These are phyloP conservation scores for Wickerhamiella occidentalis DNA, from an alignment of 805 yeast genomes.

Conservation along the genomic window DNA sequence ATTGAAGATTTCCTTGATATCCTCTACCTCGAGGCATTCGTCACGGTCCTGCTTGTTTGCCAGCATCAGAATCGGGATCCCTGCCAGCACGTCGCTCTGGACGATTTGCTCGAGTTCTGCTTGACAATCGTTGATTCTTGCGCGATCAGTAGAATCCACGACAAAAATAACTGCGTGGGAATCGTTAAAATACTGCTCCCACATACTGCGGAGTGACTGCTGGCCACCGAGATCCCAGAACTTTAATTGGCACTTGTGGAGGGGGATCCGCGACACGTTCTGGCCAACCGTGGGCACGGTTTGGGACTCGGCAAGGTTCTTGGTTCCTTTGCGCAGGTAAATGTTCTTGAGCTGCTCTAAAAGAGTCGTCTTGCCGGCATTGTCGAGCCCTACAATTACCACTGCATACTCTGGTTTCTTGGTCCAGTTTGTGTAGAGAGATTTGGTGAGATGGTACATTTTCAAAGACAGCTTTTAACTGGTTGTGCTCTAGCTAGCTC, in stretches of 20 bases:
- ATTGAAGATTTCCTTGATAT: slow-evolving; percentile 73
- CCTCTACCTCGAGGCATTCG: slow-evolving; percentile 58
- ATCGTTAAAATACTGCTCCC: slow-evolving; percentile 75
- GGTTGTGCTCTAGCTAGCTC: too few relatives aligned
- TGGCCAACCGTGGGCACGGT: slow-evolving; percentile 94
- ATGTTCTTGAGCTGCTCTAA: slow-evolving; percentile 51
- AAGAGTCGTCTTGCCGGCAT: slow-evolving; percentile 89
- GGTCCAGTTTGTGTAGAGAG: slow-evolving; percentile 47
- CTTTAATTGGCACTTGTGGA: slow-evolving; percentile 40
- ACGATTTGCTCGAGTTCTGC: slow-evolving; percentile 45
- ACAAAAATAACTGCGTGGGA: slow-evolving; percentile 89
- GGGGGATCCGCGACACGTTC: slow-evolving; percentile 39
- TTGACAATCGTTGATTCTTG: slow-evolving; percentile 71
- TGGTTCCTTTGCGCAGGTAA: slow-evolving; percentile 33
- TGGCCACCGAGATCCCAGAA: slow-evolving; percentile 98
- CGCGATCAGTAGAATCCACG: slow-evolving; percentile 81
- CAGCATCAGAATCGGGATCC: slow-evolving; percentile 84
- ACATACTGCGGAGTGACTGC: slow-evolving; percentile 64
- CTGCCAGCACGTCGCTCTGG: slow-evolving; percentile 48
- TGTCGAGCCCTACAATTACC: slow-evolving; percentile 79
- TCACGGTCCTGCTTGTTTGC: slow-evolving; percentile 88
- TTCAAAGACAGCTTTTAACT: too few relatives aligned
- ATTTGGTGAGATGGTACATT: slow-evolving; percentile 60
- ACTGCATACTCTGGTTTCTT: slow-evolving; percentile 59
- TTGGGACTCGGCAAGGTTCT: slow-evolving; percentile 27